Conservation (phyloP, 2,329 filamentous ascomycete species). For the Sporothrix globosa region DNA sequence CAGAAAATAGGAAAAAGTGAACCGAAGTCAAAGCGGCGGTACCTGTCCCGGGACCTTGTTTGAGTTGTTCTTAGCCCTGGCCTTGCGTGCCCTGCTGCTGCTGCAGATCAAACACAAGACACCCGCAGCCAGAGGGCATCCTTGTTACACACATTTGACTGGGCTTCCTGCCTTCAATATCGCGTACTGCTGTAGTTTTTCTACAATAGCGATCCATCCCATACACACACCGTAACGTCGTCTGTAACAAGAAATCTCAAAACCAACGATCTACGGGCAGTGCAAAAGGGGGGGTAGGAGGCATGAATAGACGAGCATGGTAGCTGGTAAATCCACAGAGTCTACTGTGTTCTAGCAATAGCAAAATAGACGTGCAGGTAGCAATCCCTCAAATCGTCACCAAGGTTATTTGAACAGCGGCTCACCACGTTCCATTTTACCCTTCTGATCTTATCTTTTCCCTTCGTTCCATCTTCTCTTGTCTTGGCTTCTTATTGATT, state of each 20-base stretch:
- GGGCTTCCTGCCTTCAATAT: too few species aligned
- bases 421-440: background rate
- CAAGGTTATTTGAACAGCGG: constrained; percentile 1
- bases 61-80: background rate
- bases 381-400: too few species aligned
- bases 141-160: background rate
- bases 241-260: constrained; percentile 4
- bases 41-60: background rate
- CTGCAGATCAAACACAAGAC: constrained; percentile 18
- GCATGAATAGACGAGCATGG: background rate
- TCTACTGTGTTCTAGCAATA: background rate
- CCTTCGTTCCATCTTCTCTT: background rate
- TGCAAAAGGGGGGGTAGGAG: background rate
- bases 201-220: too few species aligned
- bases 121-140: background rate
- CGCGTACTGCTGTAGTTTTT: too few species aligned
- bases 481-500: background rate
- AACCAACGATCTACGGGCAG: background rate
- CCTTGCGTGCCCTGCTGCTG: background rate
- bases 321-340: background rate
- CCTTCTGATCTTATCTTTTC: background rate
- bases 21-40: background rate
- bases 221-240: background rate
- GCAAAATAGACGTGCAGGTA: background rate
- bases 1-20: background rate